Evolutionary conservation across 176 grass and related monocot genomes (phyloP), one percentile per base, ranked within the genome.

Genomic region (Typha latifolia): DNA sequence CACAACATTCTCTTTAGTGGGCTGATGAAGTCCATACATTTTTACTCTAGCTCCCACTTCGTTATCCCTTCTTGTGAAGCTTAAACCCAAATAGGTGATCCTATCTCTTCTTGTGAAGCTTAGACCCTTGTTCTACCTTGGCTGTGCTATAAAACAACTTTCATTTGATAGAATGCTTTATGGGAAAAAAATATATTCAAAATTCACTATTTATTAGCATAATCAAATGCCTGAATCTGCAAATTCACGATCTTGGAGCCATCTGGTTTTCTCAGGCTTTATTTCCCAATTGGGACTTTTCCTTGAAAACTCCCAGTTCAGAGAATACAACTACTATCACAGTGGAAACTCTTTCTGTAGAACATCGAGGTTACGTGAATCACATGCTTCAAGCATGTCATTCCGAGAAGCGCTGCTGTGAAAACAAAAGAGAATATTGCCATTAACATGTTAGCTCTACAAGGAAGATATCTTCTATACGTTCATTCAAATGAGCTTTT

Each of bases 281-380:
- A 12, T 2, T 59, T 59, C 10, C 53, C 7, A 21, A 59, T 59
- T 59, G 53, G 16, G 11, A 21, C 16, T 59, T 21, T 21, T 59
- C 16, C 53, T 10, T 11, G 14, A 22, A 21, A 59, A 55, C 13
- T 55, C 51, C 51, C 51, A 12, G 53, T 21, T 59, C 20, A 16
- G 5, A 59, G 5, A 21, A 6, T 59, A 10, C 51, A 71, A 32
- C 4, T 6, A 12, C 29, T 48, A 51, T 91, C 66, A 96, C 2
- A 97, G 80, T 51, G 88, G 93, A 72, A 92, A 92, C 76, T 97
- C 93, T 79, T 97, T 92, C 77, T 97, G 93, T 71, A 97, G 93
- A 78, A 78, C 62, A 21, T 97, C 93, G 53, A 97, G 93, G 70
- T 92, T 89, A 51, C 85, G 78, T 12, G 88, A 84, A 69, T 97